phyloP scores from a whole-genome alignment of 805 yeast species.

The Babjeviella inositovora region DNA sequence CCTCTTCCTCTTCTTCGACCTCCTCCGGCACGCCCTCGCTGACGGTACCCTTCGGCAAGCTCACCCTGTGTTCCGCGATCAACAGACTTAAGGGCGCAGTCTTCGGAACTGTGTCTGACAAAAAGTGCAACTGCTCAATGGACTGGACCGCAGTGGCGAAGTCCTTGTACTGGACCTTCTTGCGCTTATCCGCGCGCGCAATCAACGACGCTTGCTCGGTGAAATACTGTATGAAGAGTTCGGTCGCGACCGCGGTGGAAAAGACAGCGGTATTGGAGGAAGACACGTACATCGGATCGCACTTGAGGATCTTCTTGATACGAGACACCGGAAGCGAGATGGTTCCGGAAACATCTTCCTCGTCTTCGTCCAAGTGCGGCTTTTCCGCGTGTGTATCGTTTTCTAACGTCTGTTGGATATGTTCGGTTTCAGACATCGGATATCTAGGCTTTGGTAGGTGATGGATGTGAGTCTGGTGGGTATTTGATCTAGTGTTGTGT shows the following conservation, averaged over 20 bases:
- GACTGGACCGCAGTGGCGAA: constrained; percentile 45
- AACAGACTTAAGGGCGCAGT: constrained; percentile 33
- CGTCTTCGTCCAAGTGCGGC: constrained; percentile 6
- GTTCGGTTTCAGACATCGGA: too few relatives aligned
- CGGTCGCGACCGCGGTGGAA: constrained; percentile 66
- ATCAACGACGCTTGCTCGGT: constrained; percentile 54
- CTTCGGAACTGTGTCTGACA: constrained; percentile 54
- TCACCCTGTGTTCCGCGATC: constrained; percentile 21
- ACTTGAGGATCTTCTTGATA: constrained; percentile 55
- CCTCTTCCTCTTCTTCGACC: constrained; percentile 3
- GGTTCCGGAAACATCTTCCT: constrained; percentile 11
- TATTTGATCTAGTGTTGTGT: too few relatives aligned
- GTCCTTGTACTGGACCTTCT: constrained; percentile 57
- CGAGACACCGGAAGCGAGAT: constrained; percentile 45
- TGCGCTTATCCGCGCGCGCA: constrained; percentile 51
- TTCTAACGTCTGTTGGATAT: too few relatives aligned
- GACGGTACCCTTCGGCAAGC: constrained; percentile 2
- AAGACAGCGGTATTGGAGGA: constrained; percentile 62
- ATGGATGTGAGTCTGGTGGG: too few relatives aligned
- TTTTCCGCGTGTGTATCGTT: too few relatives aligned
- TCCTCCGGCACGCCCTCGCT: constrained; percentile 1
- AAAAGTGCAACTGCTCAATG: constrained; percentile 44
- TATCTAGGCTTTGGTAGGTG: too few relatives aligned
- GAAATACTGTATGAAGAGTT: constrained; percentile 51
- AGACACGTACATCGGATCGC: constrained; percentile 58